Base-by-base conservation (phyloP, 1,284 basidiomycete genomes). In the Boletus sp. region DNA sequence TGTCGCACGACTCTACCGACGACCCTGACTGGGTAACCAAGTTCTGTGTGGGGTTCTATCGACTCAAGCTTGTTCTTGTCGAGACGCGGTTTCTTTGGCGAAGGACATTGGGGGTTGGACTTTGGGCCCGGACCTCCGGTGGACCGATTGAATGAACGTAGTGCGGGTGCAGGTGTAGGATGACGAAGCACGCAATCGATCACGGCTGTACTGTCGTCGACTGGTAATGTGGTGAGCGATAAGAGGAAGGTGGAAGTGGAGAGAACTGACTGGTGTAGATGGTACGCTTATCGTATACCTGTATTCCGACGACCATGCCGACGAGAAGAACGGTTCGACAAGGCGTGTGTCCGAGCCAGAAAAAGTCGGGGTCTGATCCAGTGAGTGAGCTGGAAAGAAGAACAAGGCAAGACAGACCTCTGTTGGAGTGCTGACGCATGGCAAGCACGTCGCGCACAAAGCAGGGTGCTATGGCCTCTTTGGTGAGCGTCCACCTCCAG, bases 161-260 rank as follows among this genome's bases (percentile, higher is more conserved):
- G 14, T 23, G 19, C 13, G 4, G 30, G 42, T 29, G 42, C 27
- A 5, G 30, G 26, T 1, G 30, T 2, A 16, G 59, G 54, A 50
- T 73, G 70, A 4, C 67, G 68, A 53, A 78, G 70, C 2, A 72
- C 57, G 53, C 85, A 88, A 38, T 88, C 84, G 25, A 88, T 73
- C 3, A 84, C 78, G 19, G 69, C 77, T 0, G 84, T 83, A 6
- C 84, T 83, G 57, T 89, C 87, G 57, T 89, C 87, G 48, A 89
- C 84, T 84, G 44, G 33, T 33, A 38, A n/a, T 20, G 30, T 13
- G 0, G 35, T 54, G 37, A 52, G 49, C 39, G 38, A 20, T 10
- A 33, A 16, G 26, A 45, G 43, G 42, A 14, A 27, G 23, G 32
- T 17, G 49, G 39, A 34, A 12, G 30, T 38, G 33, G 46, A n/a